Conservation (phyloP, 164 flowering plant genomes). For the Pachysandra terminalis region DNA sequence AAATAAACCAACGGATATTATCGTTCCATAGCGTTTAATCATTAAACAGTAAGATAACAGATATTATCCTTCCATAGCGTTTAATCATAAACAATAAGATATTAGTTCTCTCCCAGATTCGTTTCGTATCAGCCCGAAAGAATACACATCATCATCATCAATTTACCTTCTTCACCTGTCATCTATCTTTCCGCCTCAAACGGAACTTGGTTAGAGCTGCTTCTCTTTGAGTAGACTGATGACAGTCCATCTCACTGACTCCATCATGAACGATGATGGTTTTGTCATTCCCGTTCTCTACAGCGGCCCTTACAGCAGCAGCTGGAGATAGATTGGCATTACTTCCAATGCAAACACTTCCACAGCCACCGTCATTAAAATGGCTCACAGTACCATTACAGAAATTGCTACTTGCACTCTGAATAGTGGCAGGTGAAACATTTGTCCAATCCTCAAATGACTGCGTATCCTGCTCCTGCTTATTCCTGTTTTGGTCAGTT, state of each 20-base stretch:
- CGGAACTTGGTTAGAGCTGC: constrained; percentile 90
- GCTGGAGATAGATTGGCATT: constrained; percentile 38
- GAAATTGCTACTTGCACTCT: constrained; percentile 56
- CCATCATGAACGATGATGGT: constrained; percentile 21
- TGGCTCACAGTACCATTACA: constrained; percentile 41
- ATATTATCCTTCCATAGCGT: too few relatives aligned
- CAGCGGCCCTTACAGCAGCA: too few relatives aligned
- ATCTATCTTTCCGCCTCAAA: constrained; percentile 88
- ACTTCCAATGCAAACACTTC: constrained; percentile 43
- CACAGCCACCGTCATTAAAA: constrained; percentile 40
- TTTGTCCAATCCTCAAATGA: constrained; percentile 33
- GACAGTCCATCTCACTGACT: constrained; percentile 14
- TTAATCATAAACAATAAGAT: too few relatives aligned
- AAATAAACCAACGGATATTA: too few relatives aligned
- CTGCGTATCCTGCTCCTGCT: constrained; percentile 29
- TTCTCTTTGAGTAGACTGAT: constrained; percentile 67
- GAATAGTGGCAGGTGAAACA: constrained; percentile 45
- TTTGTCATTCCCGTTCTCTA: constrained; percentile 48
- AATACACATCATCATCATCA: too few relatives aligned
- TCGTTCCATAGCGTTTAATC: too few relatives aligned
- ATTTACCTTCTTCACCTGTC: constrained; percentile 85
- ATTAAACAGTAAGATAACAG: too few relatives aligned
- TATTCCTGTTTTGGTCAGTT: constrained; percentile 18
- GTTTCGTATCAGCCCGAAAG: too few relatives aligned
- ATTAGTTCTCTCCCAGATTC: too few relatives aligned